Base-by-base conservation (phyloP, 441 rosid species). In the Croton setiger region DNA sequence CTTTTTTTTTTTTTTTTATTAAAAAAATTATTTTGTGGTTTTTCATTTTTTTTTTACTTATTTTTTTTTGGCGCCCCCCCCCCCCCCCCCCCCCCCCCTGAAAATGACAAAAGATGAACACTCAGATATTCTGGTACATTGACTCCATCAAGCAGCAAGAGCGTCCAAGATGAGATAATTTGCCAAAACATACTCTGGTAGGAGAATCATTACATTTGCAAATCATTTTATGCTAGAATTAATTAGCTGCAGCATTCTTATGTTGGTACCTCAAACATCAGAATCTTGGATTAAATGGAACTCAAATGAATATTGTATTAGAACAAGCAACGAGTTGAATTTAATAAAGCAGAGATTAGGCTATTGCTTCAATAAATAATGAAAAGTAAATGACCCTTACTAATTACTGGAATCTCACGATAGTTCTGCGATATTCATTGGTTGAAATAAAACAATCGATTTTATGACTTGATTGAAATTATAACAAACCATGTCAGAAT, bases 51-150 rank as follows among this genome's bases (percentile, higher is more conserved):
- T n/a, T n/a, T n/a, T n/a, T n/a, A n/a, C n/a, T n/a, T n/a, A n/a
- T n/a, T n/a, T n/a, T n/a, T n/a, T n/a, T n/a, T n/a, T n/a, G n/a
- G n/a, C n/a, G n/a, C n/a, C n/a, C n/a, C n/a, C n/a, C n/a, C n/a
- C n/a, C n/a, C n/a, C n/a, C n/a, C n/a, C n/a, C n/a, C n/a, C n/a
- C n/a, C n/a, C n/a, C 99, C 71, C 99, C 99, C 99, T 96, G 82
- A 9, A 39, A 39, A 64, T 75, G 78, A 27, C 43, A 39, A 10
- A 17, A 60, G 47, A 71, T 61, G 59, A n/a, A 27, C 3, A 33
- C 10, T 0, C 11, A 52, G 11, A 52, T 18, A 20, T 7, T 52
- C 20, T 20, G 18, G 56, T 9, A 52, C 31, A 27, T 27, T 27
- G 31, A 20, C 20, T 52, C 23, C 12, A 52, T n/a, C 56, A 52